A percentile compares a stretch with the other conserved stretches of the same genome.
Conservation (phyloP, 352 stramenopile genomes). For the Halophytophthora batemanensis region DNA sequence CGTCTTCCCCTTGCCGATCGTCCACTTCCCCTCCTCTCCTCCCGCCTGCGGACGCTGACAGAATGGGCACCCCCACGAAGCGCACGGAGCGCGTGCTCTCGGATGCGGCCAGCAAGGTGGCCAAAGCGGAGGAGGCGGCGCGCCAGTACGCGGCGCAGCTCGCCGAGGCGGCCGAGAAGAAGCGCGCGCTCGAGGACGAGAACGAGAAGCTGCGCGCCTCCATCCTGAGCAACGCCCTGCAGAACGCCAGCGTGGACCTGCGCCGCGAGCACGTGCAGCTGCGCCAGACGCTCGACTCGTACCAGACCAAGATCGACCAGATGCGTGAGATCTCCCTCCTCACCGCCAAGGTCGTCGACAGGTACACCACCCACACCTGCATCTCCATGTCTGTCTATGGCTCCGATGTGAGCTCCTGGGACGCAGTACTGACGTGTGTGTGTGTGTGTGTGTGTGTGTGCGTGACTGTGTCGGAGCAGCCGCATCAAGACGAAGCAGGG, state of each 20-base stretch:
- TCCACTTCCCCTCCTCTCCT: not conserved
- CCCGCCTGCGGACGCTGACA: conserved; percentile 2
- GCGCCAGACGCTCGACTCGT: conserved; percentile 82
- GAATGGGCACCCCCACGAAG: conserved; percentile 48
- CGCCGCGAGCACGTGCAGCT: conserved; percentile 80
- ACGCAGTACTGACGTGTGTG: not conserved
- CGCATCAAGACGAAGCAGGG: conserved; percentile 86
- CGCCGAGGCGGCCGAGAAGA: conserved; percentile 53
- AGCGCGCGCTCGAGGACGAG: conserved; percentile 73
- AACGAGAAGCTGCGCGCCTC: conserved; percentile 76
- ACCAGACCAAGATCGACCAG: conserved; percentile 87
- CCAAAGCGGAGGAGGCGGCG: conserved; percentile 62
- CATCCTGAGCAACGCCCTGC: conserved; percentile 74
- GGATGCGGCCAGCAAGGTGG: conserved; percentile 70
- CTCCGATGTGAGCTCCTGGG: not conserved
- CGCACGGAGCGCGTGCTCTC: conserved; percentile 64
- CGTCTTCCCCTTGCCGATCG: not conserved
- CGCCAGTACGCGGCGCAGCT: conserved; percentile 55
- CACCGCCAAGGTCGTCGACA: conserved; percentile 83
- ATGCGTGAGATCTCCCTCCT: conserved; percentile 86
- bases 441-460: conserved; percentile 16
- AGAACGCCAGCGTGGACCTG: conserved; percentile 76
- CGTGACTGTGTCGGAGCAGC: conserved; percentile 20
- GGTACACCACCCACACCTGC: conserved; percentile 21
- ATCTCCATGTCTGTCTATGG: not conserved